Base-by-base conservation (phyloP, 2,329 filamentous ascomycete genomes). In the Blastomyces emzantsi region DNA sequence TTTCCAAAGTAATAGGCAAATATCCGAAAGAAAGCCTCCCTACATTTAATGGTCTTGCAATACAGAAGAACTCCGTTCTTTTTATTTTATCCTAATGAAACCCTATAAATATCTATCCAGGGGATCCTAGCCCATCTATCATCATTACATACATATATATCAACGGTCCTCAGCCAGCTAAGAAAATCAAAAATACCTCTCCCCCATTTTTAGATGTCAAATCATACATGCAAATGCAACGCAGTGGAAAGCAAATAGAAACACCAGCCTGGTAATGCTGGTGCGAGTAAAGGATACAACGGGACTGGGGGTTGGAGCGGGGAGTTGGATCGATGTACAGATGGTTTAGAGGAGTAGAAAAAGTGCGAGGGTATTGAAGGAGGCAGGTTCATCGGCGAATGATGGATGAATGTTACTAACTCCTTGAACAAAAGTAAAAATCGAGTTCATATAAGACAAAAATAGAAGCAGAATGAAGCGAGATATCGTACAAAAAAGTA, bases 401-500 rank as follows among this genome's bases (percentile, higher is more conserved):
- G 36, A 57, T 7, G 4, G 15, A 30, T 25, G 55, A 56, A 39
- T 33, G 15, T 58, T 28, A 25, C 11, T 17, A 28, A 17, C 11
- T 25, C 39, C n/a, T 28, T 13, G 13, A 43, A n/a, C 13, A 39
- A 39, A 22, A 57, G n/a, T 6, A 33, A 57, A 19, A 25, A 41
- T 39, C 15, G 41, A 41, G 22, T 47, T n/a, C 39, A 45, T 36
- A 30, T 47, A 59, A 59, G 41, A 49, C 41, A 25, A 57, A 56
- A 30, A 19, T 47, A 45, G 56, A 58, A 17, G 33, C 15, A 64
- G 52, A 25, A 58, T 58, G 15, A 17, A 19, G 7, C 30, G 22
- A 43, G 22, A 51, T 62, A 57, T 41, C n/a, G 45, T 61, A 61
- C 51, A 59, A 33, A 51, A 28, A 43, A n/a, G 25, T 7, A 9